Base-by-base conservation (phyloP, 495 filamentous ascomycete species). In the Penicillium ochrochloron region DNA sequence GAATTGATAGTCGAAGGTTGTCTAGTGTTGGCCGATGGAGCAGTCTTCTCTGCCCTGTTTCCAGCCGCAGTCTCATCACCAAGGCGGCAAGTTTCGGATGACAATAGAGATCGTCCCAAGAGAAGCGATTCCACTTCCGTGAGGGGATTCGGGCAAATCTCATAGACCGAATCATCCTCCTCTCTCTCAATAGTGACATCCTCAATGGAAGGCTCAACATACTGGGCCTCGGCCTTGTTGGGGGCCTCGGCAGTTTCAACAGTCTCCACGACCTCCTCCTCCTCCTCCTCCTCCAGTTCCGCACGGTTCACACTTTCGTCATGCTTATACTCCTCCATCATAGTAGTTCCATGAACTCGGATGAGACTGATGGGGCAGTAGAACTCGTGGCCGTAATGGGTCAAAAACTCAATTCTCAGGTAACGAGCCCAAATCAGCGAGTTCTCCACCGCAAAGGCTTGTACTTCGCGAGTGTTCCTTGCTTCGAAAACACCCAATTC, bases 381-480 rank as follows among this genome's bases (percentile, higher is more conserved):
- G 73, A 91, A 98, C 72, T 99, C 95, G 70, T 93, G 92, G 14
- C 95, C 95, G 77, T 94, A 98, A 73, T 99, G 95, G 7, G 84
- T 92, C 62, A 99, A 77, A 65, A 97, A 93, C 76, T 99, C 95
- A 64, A 98, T 85, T 37, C 91, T 85, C 29, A 99, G 72, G 76
- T 98, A 99, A 61, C 93, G 86, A 59, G 95, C 93, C 90, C 95
- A 99, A 51, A 98, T 97, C 59, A 93, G 86, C 41, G 95, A 93
- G 70, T 97, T 93, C 71, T 95, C 90, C 33, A 99, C 84, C 29
- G 94, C 79, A 70, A 99, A 99, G 1, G 95, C 91, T 76, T 99
- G 95, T 27, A 99, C 90, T 62, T 96, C 93, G 57, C 95, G 89
- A 31, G 90, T 91, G 75, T 97, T 98, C 41, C 90, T 85, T 0